Percentiles rank a stretch among this genome's conserved stretches.
These are phyloP conservation scores for Penicillium desertorum DNA, from an alignment of 495 filamentous ascomycete species.

Conservation along the genomic window DNA sequence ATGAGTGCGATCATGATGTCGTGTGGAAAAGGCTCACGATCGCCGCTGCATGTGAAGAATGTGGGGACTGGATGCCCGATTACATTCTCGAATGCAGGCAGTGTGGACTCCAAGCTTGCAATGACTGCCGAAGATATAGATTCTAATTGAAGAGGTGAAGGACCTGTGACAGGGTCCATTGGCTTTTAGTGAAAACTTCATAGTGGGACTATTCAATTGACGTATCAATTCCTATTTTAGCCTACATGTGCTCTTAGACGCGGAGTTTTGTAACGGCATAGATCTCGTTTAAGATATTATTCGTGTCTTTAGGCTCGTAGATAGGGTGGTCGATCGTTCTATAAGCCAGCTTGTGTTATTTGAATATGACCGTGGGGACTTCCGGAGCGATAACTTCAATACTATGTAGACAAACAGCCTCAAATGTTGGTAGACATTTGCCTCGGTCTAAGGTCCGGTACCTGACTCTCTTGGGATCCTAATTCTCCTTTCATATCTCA, in stretches of 20 bases:
- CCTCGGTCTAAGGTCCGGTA: slow-evolving; percentile 12
- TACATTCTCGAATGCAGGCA: neutral
- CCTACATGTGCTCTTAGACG: too few relatives aligned
- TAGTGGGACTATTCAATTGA: too few relatives aligned
- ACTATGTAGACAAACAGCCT: slow-evolving; percentile 9
- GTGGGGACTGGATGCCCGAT: neutral
- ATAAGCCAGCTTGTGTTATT: slow-evolving; percentile 6
- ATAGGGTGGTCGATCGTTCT: too few relatives aligned
- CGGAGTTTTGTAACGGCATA: too few relatives aligned
- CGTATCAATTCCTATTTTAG: too few relatives aligned
- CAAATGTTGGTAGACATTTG: slow-evolving; percentile 14
- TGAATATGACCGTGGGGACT: slow-evolving; percentile 12
- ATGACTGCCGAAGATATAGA: neutral
- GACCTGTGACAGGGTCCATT: neutral
- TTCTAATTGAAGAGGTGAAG: neutral
- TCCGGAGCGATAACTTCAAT: slow-evolving; percentile 12
- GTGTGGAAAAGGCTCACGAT: neutral
- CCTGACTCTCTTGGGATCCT: slow-evolving; percentile 2
- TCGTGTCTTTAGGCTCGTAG: too few relatives aligned
- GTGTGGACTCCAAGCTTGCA: neutral
- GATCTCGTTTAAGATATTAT: too few relatives aligned
- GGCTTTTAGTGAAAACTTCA: too few relatives aligned
- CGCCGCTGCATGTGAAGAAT: neutral
- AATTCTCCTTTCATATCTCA: too few relatives aligned
- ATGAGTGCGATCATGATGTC: neutral